Evolutionary conservation across 352 stramenopile species (phyloP), one percentile per base, ranked within the genome.

Genomic region (Globisporangium nunn): DNA sequence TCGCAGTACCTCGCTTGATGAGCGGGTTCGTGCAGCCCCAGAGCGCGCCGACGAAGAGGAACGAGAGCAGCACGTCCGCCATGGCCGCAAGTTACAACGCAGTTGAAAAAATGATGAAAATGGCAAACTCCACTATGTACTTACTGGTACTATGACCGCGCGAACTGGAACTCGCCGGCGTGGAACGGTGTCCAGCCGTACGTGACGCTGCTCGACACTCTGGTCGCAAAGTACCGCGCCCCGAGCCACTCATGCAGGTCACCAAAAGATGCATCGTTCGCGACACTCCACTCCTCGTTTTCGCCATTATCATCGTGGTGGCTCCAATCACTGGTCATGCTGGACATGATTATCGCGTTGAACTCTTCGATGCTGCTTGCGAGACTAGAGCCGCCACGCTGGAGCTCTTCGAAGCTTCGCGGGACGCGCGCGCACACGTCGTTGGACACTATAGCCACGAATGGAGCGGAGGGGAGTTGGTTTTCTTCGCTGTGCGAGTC

Each of bases 21-120:
- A 94, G 66, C 2, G 85, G 85, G 59, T 94, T 94, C 4, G 85
- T 94, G 62, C 85, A 94, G 1, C 85, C 85, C 85, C 85, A 94
- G 2, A 94, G 71, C 18, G 82, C 82, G n/a, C 85, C 82, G 41
- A 94, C 80, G 52, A 91, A 71, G 30, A 94, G 67, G 61, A 94
- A 92, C 39, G 80, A 91, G 48, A 90, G 61, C 40, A 93, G 59
- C 50, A 48, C 43, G 15, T 48, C 43, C 6, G 43, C n/a, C 43
- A 48, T 48, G 17, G 8, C 11, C 40, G 14, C 40, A 46, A 7
- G 12, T 7, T 23, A 46, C 40, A 8, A 46, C 23, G 23, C 23
- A 23, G 23, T 46, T 46, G 11, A 11, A 15, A 45, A 46, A 17
- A 18, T 46, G 40, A 18, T 46, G 23, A 23, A 23, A 23, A 23